These are phyloP conservation scores for Collybia sordida DNA, from an alignment of 768 basidiomycete species.

Conservation along the genomic window DNA sequence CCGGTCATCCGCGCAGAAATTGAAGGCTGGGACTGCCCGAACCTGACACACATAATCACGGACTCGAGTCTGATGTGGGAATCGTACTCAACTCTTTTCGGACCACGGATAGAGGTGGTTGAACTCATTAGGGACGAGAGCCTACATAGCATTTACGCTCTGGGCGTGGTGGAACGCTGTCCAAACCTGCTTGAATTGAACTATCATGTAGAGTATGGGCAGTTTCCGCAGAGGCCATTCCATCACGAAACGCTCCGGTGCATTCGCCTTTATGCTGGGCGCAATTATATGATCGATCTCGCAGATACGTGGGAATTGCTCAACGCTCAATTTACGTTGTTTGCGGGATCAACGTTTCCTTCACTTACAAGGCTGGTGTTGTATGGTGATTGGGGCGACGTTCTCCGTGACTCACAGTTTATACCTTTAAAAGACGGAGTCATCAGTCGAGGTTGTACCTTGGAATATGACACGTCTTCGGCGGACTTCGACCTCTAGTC, in stretches of 20 bases:
- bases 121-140: conserved; percentile 10
- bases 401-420: neutral
- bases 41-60: conserved; percentile 11
- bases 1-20: conserved; percentile 5
- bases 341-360: neutral
- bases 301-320: neutral
- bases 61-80: conserved; percentile 7
- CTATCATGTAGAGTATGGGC: conserved; percentile 4
- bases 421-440: too few species aligned
- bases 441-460: too few species aligned
- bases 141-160: neutral
- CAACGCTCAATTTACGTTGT: neutral
- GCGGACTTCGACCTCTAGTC: too few species aligned
- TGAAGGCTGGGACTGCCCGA: conserved; percentile 12
- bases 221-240: neutral
- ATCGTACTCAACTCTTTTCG: conserved; percentile 8
- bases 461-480: too few species aligned
- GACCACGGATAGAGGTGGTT: conserved; percentile 7
- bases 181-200: conserved; percentile 9
- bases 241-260: conserved; percentile 2
- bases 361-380: conserved; percentile 1
- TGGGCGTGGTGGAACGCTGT: conserved; percentile 1
- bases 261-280: neutral
- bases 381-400: neutral
- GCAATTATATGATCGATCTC: conserved; percentile 1